Percentiles rank a stretch among this genome's conserved stretches.
phyloP scores from a whole-genome alignment of 1,139 yeast species.

The Hemisphaericaspora lyxosophila region DNA sequence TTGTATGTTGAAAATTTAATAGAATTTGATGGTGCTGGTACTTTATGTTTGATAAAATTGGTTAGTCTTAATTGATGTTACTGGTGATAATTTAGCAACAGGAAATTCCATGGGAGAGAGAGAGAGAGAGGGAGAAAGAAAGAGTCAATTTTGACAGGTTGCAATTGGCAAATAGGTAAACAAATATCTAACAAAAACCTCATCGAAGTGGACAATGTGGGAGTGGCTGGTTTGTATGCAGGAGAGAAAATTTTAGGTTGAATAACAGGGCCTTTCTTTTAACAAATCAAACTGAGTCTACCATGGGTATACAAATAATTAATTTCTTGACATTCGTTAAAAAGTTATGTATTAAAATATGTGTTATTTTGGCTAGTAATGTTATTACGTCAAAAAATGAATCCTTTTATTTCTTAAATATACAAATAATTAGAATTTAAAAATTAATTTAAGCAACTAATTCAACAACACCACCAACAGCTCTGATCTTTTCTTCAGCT shows the following conservation, averaged over 20 bases:
- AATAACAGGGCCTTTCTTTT: no score
- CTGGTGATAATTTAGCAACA: no score
- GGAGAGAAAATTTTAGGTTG: no score
- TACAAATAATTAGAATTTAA: conserved; percentile 9
- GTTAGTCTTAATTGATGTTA: background rate
- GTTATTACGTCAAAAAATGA: conserved; percentile 1
- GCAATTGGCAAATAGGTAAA: background rate
- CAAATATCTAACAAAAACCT: background rate
- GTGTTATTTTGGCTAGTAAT: background rate
- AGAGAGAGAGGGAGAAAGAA: background rate
- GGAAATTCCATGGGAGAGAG: background rate
- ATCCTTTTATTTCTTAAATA: conserved; percentile 15
- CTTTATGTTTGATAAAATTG: background rate
- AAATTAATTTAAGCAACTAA: conserved; percentile 75
- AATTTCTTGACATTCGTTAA: background rate
- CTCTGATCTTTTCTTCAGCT: conserved; percentile 99
- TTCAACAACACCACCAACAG: conserved; percentile 99
- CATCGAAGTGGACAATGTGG: background rate
- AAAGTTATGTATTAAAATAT: conserved; percentile 5
- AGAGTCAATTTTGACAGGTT: no score
- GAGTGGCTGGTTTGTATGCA: background rate
- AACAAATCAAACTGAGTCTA: no score
- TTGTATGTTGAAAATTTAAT: background rate
- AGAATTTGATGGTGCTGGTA: conserved; percentile 10
- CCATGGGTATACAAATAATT: no score